These are phyloP conservation scores for Penicillium roqueforti DNA, from an alignment of 495 filamentous ascomycete genomes.

Conservation along the genomic window DNA sequence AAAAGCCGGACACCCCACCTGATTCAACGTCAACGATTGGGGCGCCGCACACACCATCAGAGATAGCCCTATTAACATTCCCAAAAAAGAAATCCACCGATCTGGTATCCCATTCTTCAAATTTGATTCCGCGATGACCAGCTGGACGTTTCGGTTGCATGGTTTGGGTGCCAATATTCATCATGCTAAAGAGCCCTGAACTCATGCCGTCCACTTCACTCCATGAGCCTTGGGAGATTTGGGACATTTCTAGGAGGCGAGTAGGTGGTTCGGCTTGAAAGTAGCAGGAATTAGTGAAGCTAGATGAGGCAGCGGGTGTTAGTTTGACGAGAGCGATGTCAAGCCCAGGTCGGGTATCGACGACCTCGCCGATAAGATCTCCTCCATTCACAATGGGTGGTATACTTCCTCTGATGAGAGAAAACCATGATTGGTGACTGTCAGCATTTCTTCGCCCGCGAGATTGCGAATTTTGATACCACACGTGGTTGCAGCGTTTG, in stretches of 20 bases:
- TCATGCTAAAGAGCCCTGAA: constrained; percentile 19
- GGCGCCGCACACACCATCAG: constrained; percentile 25
- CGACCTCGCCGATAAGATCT: constrained; percentile 21
- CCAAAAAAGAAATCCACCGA: constrained; percentile 20
- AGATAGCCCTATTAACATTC: constrained; percentile 18
- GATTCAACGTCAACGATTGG: constrained; percentile 25
- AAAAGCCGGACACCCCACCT: constrained; percentile 24
- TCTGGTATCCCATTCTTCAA: constrained; percentile 14
- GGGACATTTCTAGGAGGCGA: background rate
- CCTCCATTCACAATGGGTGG: constrained; percentile 16
- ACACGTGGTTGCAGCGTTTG: constrained; percentile 21
- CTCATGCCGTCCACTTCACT: constrained; percentile 19
- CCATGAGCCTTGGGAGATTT: constrained; percentile 14
- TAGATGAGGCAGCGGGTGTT: constrained; percentile 17
- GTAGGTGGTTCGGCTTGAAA: constrained; percentile 25
- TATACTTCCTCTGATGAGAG: constrained; percentile 20
- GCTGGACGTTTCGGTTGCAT: constrained; percentile 14
- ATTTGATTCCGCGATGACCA: constrained; percentile 18
- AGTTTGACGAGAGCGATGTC: constrained; percentile 23
- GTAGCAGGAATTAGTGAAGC: constrained; percentile 22
- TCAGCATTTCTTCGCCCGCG: constrained; percentile 11
- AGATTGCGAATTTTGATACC: constrained; percentile 23
- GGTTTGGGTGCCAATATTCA: constrained; percentile 2
- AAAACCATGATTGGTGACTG: constrained; percentile 23
- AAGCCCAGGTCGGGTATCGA: constrained; percentile 18